Percentiles rank a stretch among this genome's conserved stretches.
phyloP scores from a whole-genome alignment of 2,329 filamentous ascomycete genomes.

The Colletotrichum neosansevieriae region DNA sequence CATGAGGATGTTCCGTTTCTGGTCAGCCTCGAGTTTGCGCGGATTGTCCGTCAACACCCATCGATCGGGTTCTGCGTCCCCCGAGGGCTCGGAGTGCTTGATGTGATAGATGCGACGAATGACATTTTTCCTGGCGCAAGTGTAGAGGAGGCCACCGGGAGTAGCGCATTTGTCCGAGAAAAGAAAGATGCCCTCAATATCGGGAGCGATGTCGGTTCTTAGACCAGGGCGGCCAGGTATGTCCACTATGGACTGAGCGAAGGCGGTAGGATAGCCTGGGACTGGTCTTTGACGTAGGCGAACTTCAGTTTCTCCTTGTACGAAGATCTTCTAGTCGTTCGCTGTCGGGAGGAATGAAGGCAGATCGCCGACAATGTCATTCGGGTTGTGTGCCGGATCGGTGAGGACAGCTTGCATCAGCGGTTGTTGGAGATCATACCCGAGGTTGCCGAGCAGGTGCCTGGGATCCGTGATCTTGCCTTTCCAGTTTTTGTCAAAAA shows the following conservation, averaged over 20 bases:
- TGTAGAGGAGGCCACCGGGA: slow-evolving; percentile 21
- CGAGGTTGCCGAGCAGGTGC: slow-evolving; percentile 5
- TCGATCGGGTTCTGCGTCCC: slow-evolving; percentile 7
- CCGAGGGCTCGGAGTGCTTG: background rate
- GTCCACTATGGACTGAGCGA: background rate
- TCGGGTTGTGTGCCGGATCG: background rate
- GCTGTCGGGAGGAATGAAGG: slow-evolving; percentile 2
- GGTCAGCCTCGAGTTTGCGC: slow-evolving; percentile 23
- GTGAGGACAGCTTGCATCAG: slow-evolving; percentile 18
- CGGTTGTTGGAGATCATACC: slow-evolving; percentile 24
- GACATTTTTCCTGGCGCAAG: background rate
- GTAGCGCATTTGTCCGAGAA: slow-evolving; percentile 27
- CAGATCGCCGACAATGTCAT: too few relatives aligned
- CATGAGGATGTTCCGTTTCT: slow-evolving; percentile 11
- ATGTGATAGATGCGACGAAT: slow-evolving; percentile 11
- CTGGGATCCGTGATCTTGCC: background rate
- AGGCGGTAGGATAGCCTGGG: background rate
- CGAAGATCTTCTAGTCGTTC: slow-evolving; percentile 32
- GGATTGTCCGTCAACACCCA: slow-evolving; percentile 30
- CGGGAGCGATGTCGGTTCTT: background rate
- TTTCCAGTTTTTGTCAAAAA: background rate
- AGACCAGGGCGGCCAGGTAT: background rate
- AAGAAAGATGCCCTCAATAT: background rate
- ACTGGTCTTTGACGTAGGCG: slow-evolving; percentile 3
- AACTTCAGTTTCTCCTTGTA: slow-evolving; percentile 23